These are phyloP conservation scores for Dothiorella sarmentorum DNA, from an alignment of 2,329 filamentous ascomycete species.

Conservation along the genomic window DNA sequence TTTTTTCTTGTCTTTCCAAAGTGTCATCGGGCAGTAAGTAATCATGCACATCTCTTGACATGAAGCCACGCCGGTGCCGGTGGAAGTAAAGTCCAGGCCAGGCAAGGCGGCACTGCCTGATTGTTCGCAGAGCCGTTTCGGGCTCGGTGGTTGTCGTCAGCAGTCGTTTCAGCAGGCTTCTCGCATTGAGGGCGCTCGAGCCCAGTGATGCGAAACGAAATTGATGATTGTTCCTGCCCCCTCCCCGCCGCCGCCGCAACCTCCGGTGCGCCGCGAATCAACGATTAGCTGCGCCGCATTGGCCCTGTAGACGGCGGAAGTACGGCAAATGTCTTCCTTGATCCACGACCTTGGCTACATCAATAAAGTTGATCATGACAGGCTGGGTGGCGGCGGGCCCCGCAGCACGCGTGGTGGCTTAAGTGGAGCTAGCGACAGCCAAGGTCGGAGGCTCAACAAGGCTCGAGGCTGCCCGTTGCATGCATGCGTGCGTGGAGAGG, in stretches of 20 bases:
- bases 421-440: conserved; percentile 2
- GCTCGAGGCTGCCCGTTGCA: conserved; percentile 5
- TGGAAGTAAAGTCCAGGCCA: neutral
- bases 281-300: neutral
- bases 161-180: conserved; percentile 12
- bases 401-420: conserved; percentile 1
- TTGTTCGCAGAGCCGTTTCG: conserved; percentile 1
- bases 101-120: neutral
- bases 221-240: conserved; percentile 12
- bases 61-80: conserved; percentile 1
- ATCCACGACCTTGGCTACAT: neutral
- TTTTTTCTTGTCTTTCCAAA: too few species aligned
- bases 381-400: neutral
- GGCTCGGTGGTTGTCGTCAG: conserved; percentile 16
- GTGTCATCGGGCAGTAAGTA: too few species aligned
- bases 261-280: conserved; percentile 9
- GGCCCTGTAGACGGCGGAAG: neutral
- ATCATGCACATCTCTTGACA: neutral
- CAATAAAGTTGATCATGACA: conserved; percentile 4
- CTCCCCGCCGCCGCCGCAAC: too few species aligned
- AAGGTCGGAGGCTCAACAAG: conserved; percentile 15
- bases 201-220: conserved; percentile 12
- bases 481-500: conserved; percentile 1
- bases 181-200: neutral
- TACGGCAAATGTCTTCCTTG: neutral